phyloP scores from a whole-genome alignment of 148 eudicot genomes.

The Simmondsia chinensis region DNA sequence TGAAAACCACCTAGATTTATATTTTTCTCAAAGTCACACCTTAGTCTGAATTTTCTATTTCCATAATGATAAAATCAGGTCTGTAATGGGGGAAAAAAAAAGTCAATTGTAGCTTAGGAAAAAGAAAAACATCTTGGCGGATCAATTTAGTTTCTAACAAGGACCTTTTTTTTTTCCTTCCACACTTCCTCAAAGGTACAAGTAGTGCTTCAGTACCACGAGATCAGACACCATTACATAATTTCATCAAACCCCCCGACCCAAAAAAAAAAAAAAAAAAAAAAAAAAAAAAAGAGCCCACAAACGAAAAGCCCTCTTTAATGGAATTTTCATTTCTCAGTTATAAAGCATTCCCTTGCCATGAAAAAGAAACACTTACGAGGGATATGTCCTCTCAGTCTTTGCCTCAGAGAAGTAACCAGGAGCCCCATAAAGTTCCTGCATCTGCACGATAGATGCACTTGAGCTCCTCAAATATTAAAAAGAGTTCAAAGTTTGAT shows the following conservation, averaged over 20 bases:
- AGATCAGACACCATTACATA: not conserved
- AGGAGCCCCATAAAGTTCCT: slow-evolving; percentile 80
- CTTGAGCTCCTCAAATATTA: not conserved
- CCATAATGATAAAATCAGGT: too few species aligned
- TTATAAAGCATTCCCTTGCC: not conserved
- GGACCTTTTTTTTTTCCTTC: not conserved
- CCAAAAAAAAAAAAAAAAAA: too few species aligned
- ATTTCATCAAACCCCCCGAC: too few species aligned
- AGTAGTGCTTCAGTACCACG: not conserved
- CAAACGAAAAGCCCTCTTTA: too few species aligned
- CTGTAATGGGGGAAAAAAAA: not conserved
- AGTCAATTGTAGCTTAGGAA: not conserved
- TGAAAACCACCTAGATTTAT: too few species aligned
- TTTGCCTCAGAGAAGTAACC: slow-evolving; percentile 77
- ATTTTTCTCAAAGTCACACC: too few species aligned
- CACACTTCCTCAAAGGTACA: not conserved
- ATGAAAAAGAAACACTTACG: slow-evolving; percentile 36
- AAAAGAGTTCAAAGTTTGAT: not conserved
- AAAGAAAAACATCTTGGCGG: not conserved
- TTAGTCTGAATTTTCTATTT: too few species aligned
- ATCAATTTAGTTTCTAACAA: too few species aligned
- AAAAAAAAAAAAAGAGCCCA: too few species aligned
- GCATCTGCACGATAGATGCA: slow-evolving; percentile 53
- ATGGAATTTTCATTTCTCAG: too few species aligned
- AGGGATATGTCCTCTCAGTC: slow-evolving; percentile 36